Conservation (phyloP, 164 flowering plant species). For the Piper betle region DNA sequence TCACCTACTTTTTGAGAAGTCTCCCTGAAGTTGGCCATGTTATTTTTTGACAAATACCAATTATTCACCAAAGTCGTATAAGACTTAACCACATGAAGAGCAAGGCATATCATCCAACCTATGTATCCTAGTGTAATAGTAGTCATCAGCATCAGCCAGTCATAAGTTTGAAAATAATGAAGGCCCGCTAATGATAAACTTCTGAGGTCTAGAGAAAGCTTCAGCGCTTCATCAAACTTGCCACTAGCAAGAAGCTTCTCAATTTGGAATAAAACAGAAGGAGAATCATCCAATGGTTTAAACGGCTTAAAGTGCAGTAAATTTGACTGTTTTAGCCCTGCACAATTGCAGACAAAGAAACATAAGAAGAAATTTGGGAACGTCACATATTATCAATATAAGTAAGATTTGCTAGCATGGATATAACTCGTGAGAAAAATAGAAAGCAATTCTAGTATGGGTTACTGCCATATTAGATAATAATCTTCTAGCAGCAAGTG, state of each 20-base stretch:
- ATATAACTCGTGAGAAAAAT: too few species aligned
- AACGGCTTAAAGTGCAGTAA: slow-evolving; percentile 79
- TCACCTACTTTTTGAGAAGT: slow-evolving; percentile 31
- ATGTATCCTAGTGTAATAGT: slow-evolving; percentile 78
- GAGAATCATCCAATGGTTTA: slow-evolving; percentile 47
- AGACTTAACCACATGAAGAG: slow-evolving; percentile 75
- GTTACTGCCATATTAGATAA: too few species aligned
- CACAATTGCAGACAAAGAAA: neutral
- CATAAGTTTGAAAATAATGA: slow-evolving; percentile 94
- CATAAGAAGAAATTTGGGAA: too few species aligned
- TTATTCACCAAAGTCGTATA: slow-evolving; percentile 50
- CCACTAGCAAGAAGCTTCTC: slow-evolving; percentile 41
- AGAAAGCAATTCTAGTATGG: too few species aligned
- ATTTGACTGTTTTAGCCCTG: slow-evolving; percentile 64
- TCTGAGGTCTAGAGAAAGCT: slow-evolving; percentile 50
- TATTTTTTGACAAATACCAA: slow-evolving; percentile 26
- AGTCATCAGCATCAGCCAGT: slow-evolving; percentile 95
- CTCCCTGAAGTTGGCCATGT: slow-evolving; percentile 12
- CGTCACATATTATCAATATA: too few species aligned
- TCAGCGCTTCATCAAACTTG: slow-evolving; percentile 54
- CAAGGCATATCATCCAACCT: slow-evolving; percentile 83
- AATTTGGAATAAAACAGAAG: slow-evolving; percentile 41
- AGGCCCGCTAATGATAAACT: slow-evolving; percentile 75
- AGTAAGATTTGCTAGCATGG: too few species aligned
- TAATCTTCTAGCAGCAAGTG: too few species aligned